These are phyloP conservation scores for Cadophora gregata DNA, from an alignment of 2,329 filamentous ascomycete species.

Conservation along the genomic window DNA sequence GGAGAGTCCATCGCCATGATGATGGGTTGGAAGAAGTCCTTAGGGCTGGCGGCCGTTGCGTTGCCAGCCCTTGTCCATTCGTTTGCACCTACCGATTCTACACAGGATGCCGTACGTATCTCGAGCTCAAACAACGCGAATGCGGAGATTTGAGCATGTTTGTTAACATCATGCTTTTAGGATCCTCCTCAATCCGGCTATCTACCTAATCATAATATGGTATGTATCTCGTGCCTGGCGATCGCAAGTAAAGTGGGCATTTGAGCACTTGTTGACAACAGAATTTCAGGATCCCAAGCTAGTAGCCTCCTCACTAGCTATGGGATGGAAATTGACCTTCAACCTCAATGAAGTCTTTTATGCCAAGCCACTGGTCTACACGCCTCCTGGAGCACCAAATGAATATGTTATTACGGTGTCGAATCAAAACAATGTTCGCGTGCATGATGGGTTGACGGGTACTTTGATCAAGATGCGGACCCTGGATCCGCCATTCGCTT, in stretches of 20 bases:
- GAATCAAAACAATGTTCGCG: constrained; percentile 63
- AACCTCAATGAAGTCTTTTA: constrained; percentile 47
- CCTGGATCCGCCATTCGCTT: constrained; percentile 53
- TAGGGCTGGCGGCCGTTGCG: constrained; percentile 16
- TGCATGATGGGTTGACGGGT: constrained; percentile 61
- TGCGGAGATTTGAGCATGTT: not conserved
- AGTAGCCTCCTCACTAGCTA: constrained; percentile 10
- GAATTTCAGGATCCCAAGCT: constrained; percentile 9
- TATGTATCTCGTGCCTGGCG: not conserved
- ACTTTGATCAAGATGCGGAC: constrained; percentile 54
- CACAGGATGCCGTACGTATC: constrained; percentile 20
- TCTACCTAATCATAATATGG: constrained; percentile 29
- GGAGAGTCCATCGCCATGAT: not conserved
- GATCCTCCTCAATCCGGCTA: constrained; percentile 31
- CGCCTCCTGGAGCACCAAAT: constrained; percentile 53
- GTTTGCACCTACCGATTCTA: constrained; percentile 23
- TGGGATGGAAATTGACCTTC: constrained; percentile 25
- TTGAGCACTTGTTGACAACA: not conserved
- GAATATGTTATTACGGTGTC: constrained; percentile 60
- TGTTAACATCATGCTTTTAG: not conserved
- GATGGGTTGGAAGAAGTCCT: constrained; percentile 11
- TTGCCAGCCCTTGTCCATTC: constrained; percentile 25
- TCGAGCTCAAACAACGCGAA: not conserved
- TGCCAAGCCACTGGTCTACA: constrained; percentile 58
- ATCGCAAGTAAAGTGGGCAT: not conserved